These are phyloP conservation scores for Chalaropsis thielavioides DNA, from an alignment of 2,329 filamentous ascomycete species.

Conservation along the genomic window DNA sequence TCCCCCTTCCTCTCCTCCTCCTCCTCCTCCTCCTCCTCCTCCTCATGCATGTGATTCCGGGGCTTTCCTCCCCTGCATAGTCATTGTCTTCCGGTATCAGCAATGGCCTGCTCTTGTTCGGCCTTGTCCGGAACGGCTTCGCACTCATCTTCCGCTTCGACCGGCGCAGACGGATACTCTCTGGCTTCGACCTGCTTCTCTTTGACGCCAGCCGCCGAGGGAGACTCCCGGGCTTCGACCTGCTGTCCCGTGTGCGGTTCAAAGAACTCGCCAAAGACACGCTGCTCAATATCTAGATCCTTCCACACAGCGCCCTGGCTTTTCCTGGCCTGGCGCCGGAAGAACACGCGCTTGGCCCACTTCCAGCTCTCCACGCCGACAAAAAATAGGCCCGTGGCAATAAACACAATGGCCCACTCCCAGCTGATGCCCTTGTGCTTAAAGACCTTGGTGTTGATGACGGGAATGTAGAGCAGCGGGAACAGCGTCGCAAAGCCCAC, in stretches of 20 bases:
- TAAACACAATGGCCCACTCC: constrained; percentile 49
- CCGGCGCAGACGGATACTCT: background rate
- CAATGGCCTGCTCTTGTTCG: background rate
- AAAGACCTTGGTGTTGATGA: constrained; percentile 44
- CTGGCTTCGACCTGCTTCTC: background rate
- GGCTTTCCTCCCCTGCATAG: constrained; percentile 20
- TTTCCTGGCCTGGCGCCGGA: constrained; percentile 22
- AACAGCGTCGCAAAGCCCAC: constrained; percentile 36
- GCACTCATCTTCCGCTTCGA: background rate
- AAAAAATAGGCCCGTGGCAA: constrained; percentile 41
- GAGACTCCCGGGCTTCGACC: background rate
- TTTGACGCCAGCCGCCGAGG: too few relatives aligned
- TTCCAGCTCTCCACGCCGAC: constrained; percentile 45
- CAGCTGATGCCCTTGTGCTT: constrained; percentile 46
- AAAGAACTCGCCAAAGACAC: constrained; percentile 29
- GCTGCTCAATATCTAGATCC: constrained; percentile 29
- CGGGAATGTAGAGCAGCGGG: constrained; percentile 43
- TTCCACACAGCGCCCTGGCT: constrained; percentile 24
- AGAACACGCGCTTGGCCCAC: constrained; percentile 37
- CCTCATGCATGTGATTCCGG: constrained; percentile 6
- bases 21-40: background rate
- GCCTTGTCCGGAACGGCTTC: background rate
- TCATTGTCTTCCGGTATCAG: constrained; percentile 18
- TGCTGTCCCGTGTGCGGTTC: background rate
- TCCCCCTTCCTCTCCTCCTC: background rate